Evolutionary conservation across 225 moss, liverwort and hornwort genomes (phyloP).

Genomic region (Pseudisothecium myosuroides): DNA sequence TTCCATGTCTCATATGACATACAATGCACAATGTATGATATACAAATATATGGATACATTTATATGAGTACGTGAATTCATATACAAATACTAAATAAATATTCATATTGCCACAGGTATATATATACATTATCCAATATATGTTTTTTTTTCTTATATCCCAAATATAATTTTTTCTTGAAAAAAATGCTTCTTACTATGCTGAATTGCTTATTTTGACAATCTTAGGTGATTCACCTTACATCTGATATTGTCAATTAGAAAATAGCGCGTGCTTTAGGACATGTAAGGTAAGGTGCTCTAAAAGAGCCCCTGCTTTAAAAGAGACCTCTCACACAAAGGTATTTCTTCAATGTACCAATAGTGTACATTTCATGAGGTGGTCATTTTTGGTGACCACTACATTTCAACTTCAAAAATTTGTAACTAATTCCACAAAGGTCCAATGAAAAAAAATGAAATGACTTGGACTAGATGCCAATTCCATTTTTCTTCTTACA

Average conservation of each 20-base stretch:
- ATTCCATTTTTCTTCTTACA: background rate
- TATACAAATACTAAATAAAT: no score
- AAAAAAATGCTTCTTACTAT: no score
- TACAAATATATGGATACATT: background rate
- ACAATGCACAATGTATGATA: rapidly evolving
- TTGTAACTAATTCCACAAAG: background rate
- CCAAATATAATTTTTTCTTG: no score
- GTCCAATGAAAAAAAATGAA: background rate
- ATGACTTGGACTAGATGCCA: background rate
- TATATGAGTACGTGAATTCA: rapidly evolving
- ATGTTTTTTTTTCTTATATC: no score
- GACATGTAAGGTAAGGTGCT: background rate
- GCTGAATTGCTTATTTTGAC: background rate
- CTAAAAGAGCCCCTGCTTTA: no score
- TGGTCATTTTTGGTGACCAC: background rate
- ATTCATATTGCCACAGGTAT: rapidly evolving
- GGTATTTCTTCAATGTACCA: no score
- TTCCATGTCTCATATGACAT: background rate
- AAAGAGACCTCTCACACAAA: background rate
- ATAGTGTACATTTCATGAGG: background rate
- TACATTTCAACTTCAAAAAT: background rate
- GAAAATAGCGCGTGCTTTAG: background rate
- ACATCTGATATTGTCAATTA: background rate
- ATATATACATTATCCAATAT: background rate
- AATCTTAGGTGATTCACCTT: background rate